These are phyloP conservation scores for Cladosporium sp. DNA, from an alignment of 2,329 filamentous ascomycete genomes.

Conservation along the genomic window DNA sequence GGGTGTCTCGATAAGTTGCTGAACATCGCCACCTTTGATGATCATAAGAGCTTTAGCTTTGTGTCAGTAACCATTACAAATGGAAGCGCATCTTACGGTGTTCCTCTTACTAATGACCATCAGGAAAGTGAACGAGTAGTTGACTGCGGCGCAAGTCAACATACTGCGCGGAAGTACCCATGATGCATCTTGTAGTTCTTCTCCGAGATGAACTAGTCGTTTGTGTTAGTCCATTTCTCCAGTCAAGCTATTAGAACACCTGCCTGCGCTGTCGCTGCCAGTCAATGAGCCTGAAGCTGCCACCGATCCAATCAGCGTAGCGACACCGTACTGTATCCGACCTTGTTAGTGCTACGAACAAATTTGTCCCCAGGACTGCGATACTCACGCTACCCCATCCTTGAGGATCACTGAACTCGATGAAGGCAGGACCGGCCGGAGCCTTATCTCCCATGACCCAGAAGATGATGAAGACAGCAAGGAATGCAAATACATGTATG, in stretches of 20 bases:
- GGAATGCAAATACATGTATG: constrained; percentile 25
- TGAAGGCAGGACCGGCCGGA: constrained; percentile 22
- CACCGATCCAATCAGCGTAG: constrained; percentile 21
- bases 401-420: constrained; percentile 40
- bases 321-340: constrained; percentile 7
- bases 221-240: neutral
- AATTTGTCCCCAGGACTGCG: too few species aligned
- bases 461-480: constrained; percentile 24
- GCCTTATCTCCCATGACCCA: constrained; percentile 25
- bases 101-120: constrained; percentile 7
- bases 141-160: constrained; percentile 24
- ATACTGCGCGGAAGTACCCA: constrained; percentile 30
- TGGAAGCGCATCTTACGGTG: too few species aligned
- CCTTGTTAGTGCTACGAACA: neutral
- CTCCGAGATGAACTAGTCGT: constrained; percentile 16
- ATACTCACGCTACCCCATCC: constrained; percentile 39
- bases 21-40: constrained; percentile 34
- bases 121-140: constrained; percentile 17
- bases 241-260: neutral
- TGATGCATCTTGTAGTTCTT: constrained; percentile 27
- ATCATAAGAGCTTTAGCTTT: constrained; percentile 23
- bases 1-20: constrained; percentile 31
- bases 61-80: neutral
- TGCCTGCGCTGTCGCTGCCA: constrained; percentile 23
- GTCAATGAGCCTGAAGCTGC: constrained; percentile 20